Conservation (phyloP, 2,329 filamentous ascomycete genomes). For the Emmonsiellopsis sp. region DNA sequence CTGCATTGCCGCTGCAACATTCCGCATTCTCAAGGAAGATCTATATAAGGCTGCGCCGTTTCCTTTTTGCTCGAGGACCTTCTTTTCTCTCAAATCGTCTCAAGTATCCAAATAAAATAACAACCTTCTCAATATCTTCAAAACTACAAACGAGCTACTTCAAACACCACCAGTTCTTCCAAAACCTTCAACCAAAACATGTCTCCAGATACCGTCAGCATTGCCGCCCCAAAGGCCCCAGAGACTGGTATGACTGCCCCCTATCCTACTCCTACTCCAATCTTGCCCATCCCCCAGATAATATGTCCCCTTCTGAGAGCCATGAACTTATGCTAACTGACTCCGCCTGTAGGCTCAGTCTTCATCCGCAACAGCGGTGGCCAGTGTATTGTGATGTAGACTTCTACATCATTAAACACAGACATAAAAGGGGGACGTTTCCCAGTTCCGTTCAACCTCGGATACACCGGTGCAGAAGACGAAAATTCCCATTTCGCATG, state of each 20-base stretch:
- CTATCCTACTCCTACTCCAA: neutral
- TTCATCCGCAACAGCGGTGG: conserved; percentile 7
- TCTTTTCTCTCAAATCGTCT: neutral
- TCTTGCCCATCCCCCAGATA: neutral
- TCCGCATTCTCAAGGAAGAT: neutral
- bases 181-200: neutral
- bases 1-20: neutral
- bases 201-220: conserved; percentile 1
- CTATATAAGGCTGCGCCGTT: neutral
- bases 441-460: neutral
- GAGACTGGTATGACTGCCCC: conserved; percentile 7
- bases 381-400: conserved; percentile 14
- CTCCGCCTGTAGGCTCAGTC: conserved; percentile 5
- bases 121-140: conserved; percentile 4
- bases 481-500: neutral
- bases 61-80: neutral
- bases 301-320: neutral
- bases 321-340: neutral
- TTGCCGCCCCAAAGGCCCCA: conserved; percentile 7
- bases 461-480: neutral
- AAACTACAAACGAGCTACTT: neutral
- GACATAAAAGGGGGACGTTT: neutral
- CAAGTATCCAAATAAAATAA: too few species aligned
- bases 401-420: conserved; percentile 6
- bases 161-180: too few species aligned